Evolutionary conservation across 352 stramenopile species (phyloP).

Genomic region (Pythium rishiriense): DNA sequence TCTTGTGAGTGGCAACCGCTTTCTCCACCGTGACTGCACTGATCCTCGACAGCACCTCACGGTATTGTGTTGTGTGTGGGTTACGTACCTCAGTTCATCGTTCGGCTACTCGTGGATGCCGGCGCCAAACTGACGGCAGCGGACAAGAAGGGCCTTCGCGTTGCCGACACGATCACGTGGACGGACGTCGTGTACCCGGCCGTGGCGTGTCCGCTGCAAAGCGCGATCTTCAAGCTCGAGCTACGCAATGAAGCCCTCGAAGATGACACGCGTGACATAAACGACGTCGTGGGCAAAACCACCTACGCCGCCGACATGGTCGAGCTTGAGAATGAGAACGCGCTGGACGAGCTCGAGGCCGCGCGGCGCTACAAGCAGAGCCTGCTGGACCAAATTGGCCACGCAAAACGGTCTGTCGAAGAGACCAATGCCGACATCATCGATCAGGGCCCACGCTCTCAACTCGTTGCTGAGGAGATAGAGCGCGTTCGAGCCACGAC

Average conservation of each 20-base stretch:
- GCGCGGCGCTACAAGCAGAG: constrained; percentile 6
- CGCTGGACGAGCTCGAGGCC: constrained; percentile 3
- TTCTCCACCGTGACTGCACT: background rate
- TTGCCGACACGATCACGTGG: constrained; percentile 23
- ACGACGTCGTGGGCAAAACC: constrained; percentile 5
- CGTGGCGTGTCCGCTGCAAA: constrained; percentile 24
- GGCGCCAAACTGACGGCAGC: constrained; percentile 13
- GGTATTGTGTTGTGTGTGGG: no score
- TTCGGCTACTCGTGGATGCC: constrained; percentile 22
- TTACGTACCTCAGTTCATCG: constrained; percentile 14
- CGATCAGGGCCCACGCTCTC: constrained; percentile 9
- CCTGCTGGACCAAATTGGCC: constrained; percentile 14
- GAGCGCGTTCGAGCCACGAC: background rate
- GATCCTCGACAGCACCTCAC: no score
- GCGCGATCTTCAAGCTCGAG: constrained; percentile 26
- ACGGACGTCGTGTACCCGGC: constrained; percentile 24
- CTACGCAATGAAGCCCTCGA: constrained; percentile 17
- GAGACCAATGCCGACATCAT: constrained; percentile 1
- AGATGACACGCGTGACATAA: constrained; percentile 1
- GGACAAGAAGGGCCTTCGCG: constrained; percentile 30
- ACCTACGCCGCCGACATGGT: constrained; percentile 9
- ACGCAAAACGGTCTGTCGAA: background rate
- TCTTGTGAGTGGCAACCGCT: constrained; percentile 20
- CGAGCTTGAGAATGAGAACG: constrained; percentile 11
- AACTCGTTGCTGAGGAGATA: constrained; percentile 11